Evolutionary conservation across 1,139 yeast genomes (phyloP).

Genomic region (Chernovozyma sophiae-reginae): DNA sequence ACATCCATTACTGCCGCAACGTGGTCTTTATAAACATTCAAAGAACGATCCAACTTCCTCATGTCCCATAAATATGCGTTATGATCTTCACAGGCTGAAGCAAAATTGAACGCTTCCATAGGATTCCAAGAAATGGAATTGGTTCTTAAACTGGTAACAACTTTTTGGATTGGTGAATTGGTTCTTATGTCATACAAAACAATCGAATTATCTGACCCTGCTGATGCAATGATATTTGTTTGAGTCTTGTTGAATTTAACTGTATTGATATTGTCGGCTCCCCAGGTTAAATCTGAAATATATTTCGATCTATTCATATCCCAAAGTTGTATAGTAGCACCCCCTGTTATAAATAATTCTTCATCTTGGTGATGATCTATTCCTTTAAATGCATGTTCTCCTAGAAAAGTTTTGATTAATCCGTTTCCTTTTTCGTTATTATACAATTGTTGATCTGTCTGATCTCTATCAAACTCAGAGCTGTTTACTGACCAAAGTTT

Average conservation of each 20-base stretch:
- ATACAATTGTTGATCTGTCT: conserved; percentile 28
- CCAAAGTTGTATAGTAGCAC: conserved; percentile 87
- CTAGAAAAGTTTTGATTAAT: conserved; percentile 69
- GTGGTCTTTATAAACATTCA: conserved; percentile 89
- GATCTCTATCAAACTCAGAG: conserved; percentile 34
- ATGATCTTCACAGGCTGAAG: conserved; percentile 91
- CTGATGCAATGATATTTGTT: conserved; percentile 81
- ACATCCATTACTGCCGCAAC: conserved; percentile 94
- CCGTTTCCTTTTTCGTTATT: conserved; percentile 32
- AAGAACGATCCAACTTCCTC: conserved; percentile 78
- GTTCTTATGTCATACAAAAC: conserved; percentile 90
- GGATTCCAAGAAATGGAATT: conserved; percentile 96
- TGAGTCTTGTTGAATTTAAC: conserved; percentile 90
- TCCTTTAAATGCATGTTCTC: conserved; percentile 81
- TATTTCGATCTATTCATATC: conserved; percentile 78
- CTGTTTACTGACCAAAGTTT: conserved; percentile 72
- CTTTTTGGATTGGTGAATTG: conserved; percentile 88
- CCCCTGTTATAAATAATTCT: conserved; percentile 83
- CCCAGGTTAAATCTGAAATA: conserved; percentile 82
- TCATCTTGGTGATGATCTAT: conserved; percentile 82
- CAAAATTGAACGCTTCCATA: conserved; percentile 93
- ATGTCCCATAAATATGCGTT: conserved; percentile 94
- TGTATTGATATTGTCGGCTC: conserved; percentile 81
- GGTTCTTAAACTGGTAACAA: conserved; percentile 77
- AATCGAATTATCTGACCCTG: conserved; percentile 89